Percentiles rank a stretch among this genome's conserved stretches.
Conservation (phyloP, 306 rosid species). For the Trifolium fragiferum region DNA sequence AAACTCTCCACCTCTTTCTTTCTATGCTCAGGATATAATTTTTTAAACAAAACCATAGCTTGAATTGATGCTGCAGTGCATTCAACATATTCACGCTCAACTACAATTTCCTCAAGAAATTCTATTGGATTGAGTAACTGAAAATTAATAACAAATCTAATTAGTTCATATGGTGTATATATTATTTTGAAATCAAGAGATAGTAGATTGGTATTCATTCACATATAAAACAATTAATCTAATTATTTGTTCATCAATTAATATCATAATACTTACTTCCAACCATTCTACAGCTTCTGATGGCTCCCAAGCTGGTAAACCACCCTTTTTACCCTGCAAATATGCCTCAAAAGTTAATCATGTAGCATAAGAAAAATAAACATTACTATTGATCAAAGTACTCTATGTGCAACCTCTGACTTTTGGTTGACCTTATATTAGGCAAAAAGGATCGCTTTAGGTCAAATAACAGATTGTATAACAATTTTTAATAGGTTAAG, state of each 20-base stretch:
- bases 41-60: slow-evolving; percentile 49
- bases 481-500: no score
- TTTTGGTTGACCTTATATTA: no score
- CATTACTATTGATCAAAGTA: neutral
- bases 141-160: neutral
- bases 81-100: slow-evolving; percentile 56
- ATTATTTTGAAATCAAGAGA: neutral
- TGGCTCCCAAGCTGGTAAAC: slow-evolving; percentile 12
- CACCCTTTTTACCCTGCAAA: neutral
- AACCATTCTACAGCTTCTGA: neutral
- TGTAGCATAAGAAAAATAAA: neutral
- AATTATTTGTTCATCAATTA: neutral
- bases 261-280: neutral
- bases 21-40: slow-evolving; percentile 50
- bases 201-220: neutral
- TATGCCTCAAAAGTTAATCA: neutral
- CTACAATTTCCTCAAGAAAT: slow-evolving; percentile 41
- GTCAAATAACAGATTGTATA: no score
- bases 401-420: neutral
- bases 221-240: neutral
- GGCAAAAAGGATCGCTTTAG: no score
- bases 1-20: slow-evolving; percentile 50
- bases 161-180: neutral
- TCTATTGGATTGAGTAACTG: slow-evolving; percentile 56
- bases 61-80: slow-evolving; percentile 58